Evolutionary conservation across 768 basidiomycete species (phyloP), one percentile per base, ranked within the genome.

Genomic region (Epithele typhae): DNA sequence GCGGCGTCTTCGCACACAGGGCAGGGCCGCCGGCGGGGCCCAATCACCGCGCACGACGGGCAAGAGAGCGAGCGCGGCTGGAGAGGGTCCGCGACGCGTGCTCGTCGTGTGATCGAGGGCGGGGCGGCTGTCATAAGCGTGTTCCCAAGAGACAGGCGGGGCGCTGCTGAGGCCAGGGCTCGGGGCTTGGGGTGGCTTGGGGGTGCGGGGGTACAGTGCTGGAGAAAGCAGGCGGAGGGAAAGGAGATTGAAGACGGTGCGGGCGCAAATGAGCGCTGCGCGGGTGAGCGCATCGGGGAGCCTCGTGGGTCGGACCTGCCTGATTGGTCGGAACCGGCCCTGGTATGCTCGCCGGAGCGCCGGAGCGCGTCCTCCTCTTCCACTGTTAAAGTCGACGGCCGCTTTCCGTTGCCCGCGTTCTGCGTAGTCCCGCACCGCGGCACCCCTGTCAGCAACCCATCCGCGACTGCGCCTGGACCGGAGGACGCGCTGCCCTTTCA

Each of bases 81-180:
- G 18, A 30, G 43, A 18, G 18, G 40, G 25, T 33, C 18, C 30
- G 19, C n/a, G 24, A 42, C 51, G 46, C 51, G 51, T 52, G 51
- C 33, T n/a, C 35, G 46, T 47, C 51, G 46, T 48, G 51, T 52
- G 51, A 52, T 52, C 32, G 25, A 27, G 18, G 18, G 27, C 24
- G 51, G 46, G 51, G 51, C 51, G 51, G 51, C 51, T 52, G 51
- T 44, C 51, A 48, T 32, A 15, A 36, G 32, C 34, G 38, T 25
- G 38, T 52, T 47, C 51, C 43, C 51, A 52, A 47, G 46, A 45
- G 15, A 33, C 22, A 24, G 45, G 38, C 18, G 32, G 40, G 37
- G 39, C 38, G 40, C 42, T 46, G 51, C 51, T 7, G 9, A 7
- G 27, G 7, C 27, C 27, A 30, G 27, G 27, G 27, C 27, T 7